These are phyloP conservation scores for Tricholoma bakamatsutake DNA, from an alignment of 768 basidiomycete species.

Conservation along the genomic window DNA sequence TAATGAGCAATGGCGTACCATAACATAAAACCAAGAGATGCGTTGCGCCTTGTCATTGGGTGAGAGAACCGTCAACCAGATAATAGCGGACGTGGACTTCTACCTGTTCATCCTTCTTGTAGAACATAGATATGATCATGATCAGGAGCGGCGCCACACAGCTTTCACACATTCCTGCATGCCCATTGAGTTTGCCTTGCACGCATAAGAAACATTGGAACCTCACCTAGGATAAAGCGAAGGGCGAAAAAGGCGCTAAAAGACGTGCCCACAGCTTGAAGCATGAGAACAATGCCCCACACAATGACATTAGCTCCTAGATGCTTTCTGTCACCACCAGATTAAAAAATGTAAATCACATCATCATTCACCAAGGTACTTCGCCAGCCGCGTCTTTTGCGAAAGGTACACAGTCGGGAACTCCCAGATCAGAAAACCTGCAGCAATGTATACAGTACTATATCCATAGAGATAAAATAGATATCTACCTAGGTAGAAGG, in stretches of 20 bases:
- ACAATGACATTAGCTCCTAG: constrained; percentile 50
- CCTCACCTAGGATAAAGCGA: constrained; percentile 53
- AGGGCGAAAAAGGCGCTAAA: constrained; percentile 61
- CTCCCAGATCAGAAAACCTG: constrained; percentile 56
- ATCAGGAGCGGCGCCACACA: constrained; percentile 61
- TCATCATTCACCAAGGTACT: constrained; percentile 46
- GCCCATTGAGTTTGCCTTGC: background rate
- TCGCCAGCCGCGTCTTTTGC: constrained; percentile 53
- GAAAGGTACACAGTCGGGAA: constrained; percentile 64
- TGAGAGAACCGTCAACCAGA: background rate
- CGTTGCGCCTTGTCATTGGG: constrained; percentile 36
- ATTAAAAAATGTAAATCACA: too few relatives aligned
- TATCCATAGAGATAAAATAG: background rate
- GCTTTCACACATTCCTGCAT: constrained; percentile 58
- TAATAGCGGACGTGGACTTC: background rate
- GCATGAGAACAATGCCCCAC: constrained; percentile 56
- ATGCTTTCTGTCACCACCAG: too few relatives aligned
- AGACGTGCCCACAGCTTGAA: constrained; percentile 49
- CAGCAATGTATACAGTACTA: background rate
- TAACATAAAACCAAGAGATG: constrained; percentile 63
- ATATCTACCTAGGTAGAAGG: constrained; percentile 52
- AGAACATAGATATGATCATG: constrained; percentile 61
- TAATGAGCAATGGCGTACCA: constrained; percentile 30
- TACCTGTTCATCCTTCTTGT: constrained; percentile 62
- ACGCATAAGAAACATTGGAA: background rate